Base-by-base conservation (phyloP, 495 filamentous ascomycete species). In the Amphirosellinia nigrospora region DNA sequence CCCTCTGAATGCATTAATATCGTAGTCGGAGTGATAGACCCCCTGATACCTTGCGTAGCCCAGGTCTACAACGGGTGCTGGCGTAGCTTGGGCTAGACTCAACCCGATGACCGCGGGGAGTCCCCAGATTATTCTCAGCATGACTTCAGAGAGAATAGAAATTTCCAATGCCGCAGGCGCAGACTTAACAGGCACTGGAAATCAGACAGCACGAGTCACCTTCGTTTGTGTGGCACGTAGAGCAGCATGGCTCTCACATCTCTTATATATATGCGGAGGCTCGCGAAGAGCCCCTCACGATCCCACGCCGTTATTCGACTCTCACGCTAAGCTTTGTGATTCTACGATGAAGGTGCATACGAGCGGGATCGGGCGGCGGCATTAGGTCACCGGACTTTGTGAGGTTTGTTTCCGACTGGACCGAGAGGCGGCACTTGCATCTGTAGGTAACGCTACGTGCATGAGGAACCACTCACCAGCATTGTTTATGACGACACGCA, bases 31-130 rank as follows among this genome's bases (percentile, higher is more conserved):
- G 69, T 79, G 58, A n/a, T 79, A 75, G 30, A 69, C 67, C 21
- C 78, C 79, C 70, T 76, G 73, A 65, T 79, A 75, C 4, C 66
- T 52, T 19, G 75, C 69, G 64, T 79, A 81, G 11, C 69, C 76
- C 13, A 81, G 74, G 38, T 81, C 79, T 11, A 81, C 73, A 28
- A 73, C 58, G 10, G 74, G 76, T 23, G 74, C 55, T n/a, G 53
- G 34, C 9, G 16, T 45, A 21, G 21, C 48, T 15, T 72, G 69
- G 39, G 43, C 58, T 15, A 58, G 59, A 46, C 67, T 48, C 32
- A 39, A 41, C 16, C 38, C 55, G 15, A 71, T 28, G 23, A 68
- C 30, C 8, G 43, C 30, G 15, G 45, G 8, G 9, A 70, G 36
- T 16, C 50, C 21, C 23, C 61, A 59, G 21, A 70, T 10, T 34